A percentile compares a stretch with the other conserved stretches of the same genome.
Conservation (phyloP, 2,329 filamentous ascomycete genomes). For the Fusarium miscanthi region DNA sequence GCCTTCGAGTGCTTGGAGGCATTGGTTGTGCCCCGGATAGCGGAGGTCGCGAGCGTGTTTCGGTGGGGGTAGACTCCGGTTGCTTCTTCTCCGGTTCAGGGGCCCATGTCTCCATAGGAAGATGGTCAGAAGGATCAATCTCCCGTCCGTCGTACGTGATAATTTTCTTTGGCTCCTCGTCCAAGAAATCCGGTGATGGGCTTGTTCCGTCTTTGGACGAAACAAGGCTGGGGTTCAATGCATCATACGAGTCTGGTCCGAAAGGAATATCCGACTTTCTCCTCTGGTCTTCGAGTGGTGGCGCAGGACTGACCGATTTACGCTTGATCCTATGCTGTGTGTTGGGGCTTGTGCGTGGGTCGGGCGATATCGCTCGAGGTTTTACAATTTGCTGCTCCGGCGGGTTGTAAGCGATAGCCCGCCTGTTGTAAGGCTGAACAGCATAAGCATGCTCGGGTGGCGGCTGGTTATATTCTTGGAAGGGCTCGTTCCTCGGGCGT, state of each 20-base stretch:
- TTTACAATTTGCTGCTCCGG: slow-evolving; percentile 42
- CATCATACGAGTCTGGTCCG: slow-evolving; percentile 79
- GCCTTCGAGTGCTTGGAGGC: slow-evolving; percentile 62
- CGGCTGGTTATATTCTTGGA: slow-evolving; percentile 42
- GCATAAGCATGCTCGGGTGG: slow-evolving; percentile 48
- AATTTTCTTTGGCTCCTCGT: slow-evolving; percentile 72
- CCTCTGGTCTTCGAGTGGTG: slow-evolving; percentile 61
- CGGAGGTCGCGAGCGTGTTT: slow-evolving; percentile 56
- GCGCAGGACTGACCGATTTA: slow-evolving; percentile 80
- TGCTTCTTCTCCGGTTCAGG: slow-evolving; percentile 74
- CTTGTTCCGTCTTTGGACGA: slow-evolving; percentile 47
- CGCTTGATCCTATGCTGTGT: slow-evolving; percentile 68
- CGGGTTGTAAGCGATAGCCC: slow-evolving; percentile 53
- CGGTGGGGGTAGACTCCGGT: slow-evolving; percentile 42
- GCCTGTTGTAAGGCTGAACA: slow-evolving; percentile 59
- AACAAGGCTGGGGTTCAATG: slow-evolving; percentile 70
- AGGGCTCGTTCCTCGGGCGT: slow-evolving; percentile 45
- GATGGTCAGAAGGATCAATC: slow-evolving; percentile 82
- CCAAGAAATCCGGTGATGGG: slow-evolving; percentile 53
- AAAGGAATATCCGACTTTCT: slow-evolving; percentile 74
- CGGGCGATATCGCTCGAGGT: slow-evolving; percentile 53
- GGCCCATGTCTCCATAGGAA: slow-evolving; percentile 81
- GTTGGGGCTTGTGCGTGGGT: slow-evolving; percentile 51
- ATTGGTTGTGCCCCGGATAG: slow-evolving; percentile 65
- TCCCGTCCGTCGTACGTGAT: slow-evolving; percentile 80